Percentiles rank a stretch among this genome's conserved stretches.
Evolutionary conservation across 139 green algal species (phyloP).

Genomic region (Ettlia oleoabundans): DNA sequence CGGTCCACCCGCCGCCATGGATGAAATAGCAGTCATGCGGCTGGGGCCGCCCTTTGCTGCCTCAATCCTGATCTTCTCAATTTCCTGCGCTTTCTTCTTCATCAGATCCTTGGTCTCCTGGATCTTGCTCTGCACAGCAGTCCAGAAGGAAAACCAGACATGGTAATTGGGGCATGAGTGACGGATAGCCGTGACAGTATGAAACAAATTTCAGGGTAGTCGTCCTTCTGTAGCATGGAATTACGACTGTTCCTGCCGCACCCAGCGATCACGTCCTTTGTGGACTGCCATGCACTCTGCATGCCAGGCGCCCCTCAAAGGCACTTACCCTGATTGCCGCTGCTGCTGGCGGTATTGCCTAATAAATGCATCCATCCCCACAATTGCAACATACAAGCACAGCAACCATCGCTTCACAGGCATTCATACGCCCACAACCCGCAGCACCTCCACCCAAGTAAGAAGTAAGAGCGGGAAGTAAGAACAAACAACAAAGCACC

Average conservation of each 20-base stretch:
- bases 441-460: too few species aligned
- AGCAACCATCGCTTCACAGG: too few species aligned
- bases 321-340: too few species aligned
- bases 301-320: background rate
- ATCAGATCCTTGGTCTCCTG: conserved; percentile 93
- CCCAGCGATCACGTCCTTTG: background rate
- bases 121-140: conserved; percentile 68
- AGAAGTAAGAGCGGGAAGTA: too few species aligned
- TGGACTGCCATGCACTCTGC: too few species aligned
- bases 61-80: conserved; percentile 94
- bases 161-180: background rate
- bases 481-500: too few species aligned
- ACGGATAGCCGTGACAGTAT: too few species aligned
- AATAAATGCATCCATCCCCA: too few species aligned
- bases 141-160: background rate
- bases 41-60: conserved; percentile 23
- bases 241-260: background rate
- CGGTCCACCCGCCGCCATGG: conserved; percentile 4
- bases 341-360: too few species aligned
- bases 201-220: background rate
- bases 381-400: too few species aligned
- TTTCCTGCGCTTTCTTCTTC: conserved; percentile 95
- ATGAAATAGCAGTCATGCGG: conserved; percentile 26
- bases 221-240: too few species aligned
- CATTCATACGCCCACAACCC: background rate